phyloP scores from a whole-genome alignment of 176 grass and related monocot genomes.

The Aechmea fasciata region DNA sequence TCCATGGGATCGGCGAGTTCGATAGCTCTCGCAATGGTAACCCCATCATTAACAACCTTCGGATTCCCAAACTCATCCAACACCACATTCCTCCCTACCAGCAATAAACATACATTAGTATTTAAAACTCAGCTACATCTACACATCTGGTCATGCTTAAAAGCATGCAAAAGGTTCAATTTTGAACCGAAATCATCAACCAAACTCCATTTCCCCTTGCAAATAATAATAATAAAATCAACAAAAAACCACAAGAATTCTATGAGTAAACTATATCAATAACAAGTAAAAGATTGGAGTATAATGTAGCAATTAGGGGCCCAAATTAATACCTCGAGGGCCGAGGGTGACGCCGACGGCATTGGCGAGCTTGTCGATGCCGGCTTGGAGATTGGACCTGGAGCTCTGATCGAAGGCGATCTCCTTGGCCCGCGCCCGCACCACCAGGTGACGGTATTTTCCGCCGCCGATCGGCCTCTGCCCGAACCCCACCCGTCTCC shows the following conservation, averaged over 20 bases:
- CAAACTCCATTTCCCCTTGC: too few relatives aligned
- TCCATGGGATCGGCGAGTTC: conserved; percentile 70
- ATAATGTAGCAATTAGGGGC: background rate
- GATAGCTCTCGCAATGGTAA: conserved; percentile 67
- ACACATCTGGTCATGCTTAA: too few relatives aligned
- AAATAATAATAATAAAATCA: too few relatives aligned
- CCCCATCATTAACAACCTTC: conserved; percentile 66
- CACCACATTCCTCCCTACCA: conserved; percentile 60
- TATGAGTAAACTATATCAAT: too few relatives aligned
- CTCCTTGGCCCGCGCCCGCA: conserved; percentile 44
- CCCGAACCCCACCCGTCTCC: conserved; percentile 20
- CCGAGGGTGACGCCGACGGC: conserved; percentile 69
- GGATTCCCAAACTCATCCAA: conserved; percentile 52
- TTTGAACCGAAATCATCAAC: too few relatives aligned
- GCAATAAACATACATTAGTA: background rate
- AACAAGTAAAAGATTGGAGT: conserved; percentile 7
- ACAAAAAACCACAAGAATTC: too few relatives aligned
- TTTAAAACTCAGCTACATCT: background rate
- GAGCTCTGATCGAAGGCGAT: conserved; percentile 67
- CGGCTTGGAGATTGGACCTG: conserved; percentile 38
- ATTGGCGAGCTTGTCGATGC: conserved; percentile 65
- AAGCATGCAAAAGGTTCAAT: too few relatives aligned
- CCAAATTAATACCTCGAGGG: conserved; percentile 33
- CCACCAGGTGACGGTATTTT: conserved; percentile 22
- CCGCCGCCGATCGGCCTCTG: conserved; percentile 24